Evolutionary conservation across 2,329 filamentous ascomycete genomes (phyloP).

Genomic region (Botrytis sinoallii): DNA sequence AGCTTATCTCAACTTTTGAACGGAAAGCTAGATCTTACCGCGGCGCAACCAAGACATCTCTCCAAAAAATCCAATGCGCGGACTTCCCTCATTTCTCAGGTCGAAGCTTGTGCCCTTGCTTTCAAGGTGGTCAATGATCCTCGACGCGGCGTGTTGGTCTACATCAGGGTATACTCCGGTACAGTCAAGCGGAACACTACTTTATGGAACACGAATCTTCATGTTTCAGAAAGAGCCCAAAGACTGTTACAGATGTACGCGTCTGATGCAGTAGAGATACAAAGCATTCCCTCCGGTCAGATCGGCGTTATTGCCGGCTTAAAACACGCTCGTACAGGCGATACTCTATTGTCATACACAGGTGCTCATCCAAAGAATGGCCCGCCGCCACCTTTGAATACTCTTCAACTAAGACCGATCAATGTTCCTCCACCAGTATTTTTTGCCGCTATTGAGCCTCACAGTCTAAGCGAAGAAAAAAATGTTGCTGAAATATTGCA

Average conservation of each 20-base stretch:
- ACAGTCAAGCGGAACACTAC: conserved; percentile 68
- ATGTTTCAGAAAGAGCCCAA: conserved; percentile 74
- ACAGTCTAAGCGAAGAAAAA: conserved; percentile 75
- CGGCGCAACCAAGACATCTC: conserved; percentile 33
- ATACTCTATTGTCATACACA: conserved; percentile 78
- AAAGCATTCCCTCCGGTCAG: conserved; percentile 76
- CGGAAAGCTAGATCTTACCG: conserved; percentile 44
- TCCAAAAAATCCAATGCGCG: conserved; percentile 41
- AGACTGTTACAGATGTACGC: conserved; percentile 87
- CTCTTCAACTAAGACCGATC: conserved; percentile 80
- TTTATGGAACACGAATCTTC: conserved; percentile 84
- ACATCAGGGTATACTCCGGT: conserved; percentile 88
- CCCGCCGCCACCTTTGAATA: conserved; percentile 66
- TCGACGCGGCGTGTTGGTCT: conserved; percentile 82
- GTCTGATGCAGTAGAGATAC: conserved; percentile 79
- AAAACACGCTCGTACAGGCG: conserved; percentile 88
- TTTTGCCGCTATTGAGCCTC: conserved; percentile 87
- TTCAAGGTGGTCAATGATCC: conserved; percentile 95
- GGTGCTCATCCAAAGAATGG: conserved; percentile 58
- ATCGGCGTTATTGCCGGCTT: conserved; percentile 92
- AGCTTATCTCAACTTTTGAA: conserved; percentile 49
- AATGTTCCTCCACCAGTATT: conserved; percentile 91
- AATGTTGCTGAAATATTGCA: conserved; percentile 72
- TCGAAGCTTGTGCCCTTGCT: conserved; percentile 66
- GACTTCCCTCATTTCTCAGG: conserved; percentile 43